Percentiles rank a stretch among this genome's conserved stretches.
Evolutionary conservation across 176 grass and related monocot genomes (phyloP).

Genomic region (Triticum urartu): DNA sequence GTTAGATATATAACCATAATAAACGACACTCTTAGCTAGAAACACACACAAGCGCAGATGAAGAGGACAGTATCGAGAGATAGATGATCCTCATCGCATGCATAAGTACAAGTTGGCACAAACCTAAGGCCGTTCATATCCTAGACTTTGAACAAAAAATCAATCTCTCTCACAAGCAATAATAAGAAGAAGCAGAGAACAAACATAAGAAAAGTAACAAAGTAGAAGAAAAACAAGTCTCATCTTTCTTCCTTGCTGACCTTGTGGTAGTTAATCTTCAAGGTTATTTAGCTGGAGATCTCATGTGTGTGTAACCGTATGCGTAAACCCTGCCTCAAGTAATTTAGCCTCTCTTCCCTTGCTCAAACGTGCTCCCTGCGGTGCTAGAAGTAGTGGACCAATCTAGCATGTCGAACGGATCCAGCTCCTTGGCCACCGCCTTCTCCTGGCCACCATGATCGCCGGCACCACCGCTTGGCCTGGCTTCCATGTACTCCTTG

Average conservation of each 20-base stretch:
- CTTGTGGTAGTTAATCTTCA: conserved; percentile 33
- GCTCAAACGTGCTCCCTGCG: conserved; percentile 53
- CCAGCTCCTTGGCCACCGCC: conserved; percentile 42
- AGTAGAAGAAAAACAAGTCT: conserved; percentile 15
- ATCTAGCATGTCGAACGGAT: conserved; percentile 70
- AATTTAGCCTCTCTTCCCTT: conserved; percentile 50
- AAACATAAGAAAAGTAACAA: conserved; percentile 25
- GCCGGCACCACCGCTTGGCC: conserved; percentile 12
- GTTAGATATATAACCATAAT: conserved; percentile 48
- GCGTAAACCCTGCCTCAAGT: conserved; percentile 12
- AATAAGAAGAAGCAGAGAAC: conserved; percentile 17
- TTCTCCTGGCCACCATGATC: conserved; percentile 52
- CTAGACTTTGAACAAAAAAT: conserved; percentile 59
- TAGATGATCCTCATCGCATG: conserved; percentile 33
- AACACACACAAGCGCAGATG: neutral
- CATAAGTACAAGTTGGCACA: conserved; percentile 26
- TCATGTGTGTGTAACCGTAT: conserved; percentile 28
- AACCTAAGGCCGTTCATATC: conserved; percentile 46
- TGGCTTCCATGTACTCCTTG: conserved; percentile 71
- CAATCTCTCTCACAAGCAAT: conserved; percentile 42
- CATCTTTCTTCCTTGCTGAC: conserved; percentile 36
- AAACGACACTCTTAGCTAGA: neutral
- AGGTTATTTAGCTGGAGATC: conserved; percentile 43
- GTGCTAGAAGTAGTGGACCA: conserved; percentile 56
- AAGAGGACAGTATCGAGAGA: conserved; percentile 6